phyloP scores from a whole-genome alignment of 2,329 filamentous ascomycete species.

The Mycosphaerelloides madeirae region DNA sequence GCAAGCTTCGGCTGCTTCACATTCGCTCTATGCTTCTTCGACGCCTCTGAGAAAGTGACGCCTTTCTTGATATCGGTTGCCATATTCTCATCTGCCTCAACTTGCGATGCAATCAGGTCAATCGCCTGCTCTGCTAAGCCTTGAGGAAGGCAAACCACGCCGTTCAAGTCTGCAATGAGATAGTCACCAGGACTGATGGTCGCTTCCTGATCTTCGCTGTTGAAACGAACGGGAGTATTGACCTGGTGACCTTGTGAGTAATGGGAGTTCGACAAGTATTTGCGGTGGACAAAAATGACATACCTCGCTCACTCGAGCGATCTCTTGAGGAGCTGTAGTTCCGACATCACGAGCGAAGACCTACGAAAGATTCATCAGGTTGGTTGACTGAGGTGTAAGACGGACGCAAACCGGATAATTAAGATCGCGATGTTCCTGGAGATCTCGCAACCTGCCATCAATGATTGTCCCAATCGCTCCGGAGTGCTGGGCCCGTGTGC shows the following conservation, averaged over 20 bases:
- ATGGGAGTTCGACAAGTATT: too few species aligned
- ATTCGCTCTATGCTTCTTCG: constrained; percentile 25
- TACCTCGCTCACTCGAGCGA: constrained; percentile 30
- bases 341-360: constrained; percentile 33
- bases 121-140: constrained; percentile 23
- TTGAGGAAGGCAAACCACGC: constrained; percentile 34
- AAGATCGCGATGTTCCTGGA: constrained; percentile 51
- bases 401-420: constrained; percentile 38
- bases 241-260: too few species aligned
- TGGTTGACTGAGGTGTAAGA: background rate
- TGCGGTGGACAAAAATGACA: too few species aligned
- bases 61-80: constrained; percentile 27
- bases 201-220: constrained; percentile 28
- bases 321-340: constrained; percentile 31
- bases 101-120: constrained; percentile 29
- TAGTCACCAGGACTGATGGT: constrained; percentile 36
- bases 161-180: constrained; percentile 37
- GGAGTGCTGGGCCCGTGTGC: constrained; percentile 42
- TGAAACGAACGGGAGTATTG: constrained; percentile 30
- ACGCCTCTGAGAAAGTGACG: constrained; percentile 21
- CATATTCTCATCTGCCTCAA: constrained; percentile 29
- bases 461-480: constrained; percentile 49
- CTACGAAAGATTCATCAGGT: constrained; percentile 4
- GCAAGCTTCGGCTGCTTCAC: constrained; percentile 23
- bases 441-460: constrained; percentile 50